Percentiles rank a stretch among this genome's conserved stretches.
phyloP scores from a whole-genome alignment of 1,139 yeast species.

The Blastobotrys malaysiensis region DNA sequence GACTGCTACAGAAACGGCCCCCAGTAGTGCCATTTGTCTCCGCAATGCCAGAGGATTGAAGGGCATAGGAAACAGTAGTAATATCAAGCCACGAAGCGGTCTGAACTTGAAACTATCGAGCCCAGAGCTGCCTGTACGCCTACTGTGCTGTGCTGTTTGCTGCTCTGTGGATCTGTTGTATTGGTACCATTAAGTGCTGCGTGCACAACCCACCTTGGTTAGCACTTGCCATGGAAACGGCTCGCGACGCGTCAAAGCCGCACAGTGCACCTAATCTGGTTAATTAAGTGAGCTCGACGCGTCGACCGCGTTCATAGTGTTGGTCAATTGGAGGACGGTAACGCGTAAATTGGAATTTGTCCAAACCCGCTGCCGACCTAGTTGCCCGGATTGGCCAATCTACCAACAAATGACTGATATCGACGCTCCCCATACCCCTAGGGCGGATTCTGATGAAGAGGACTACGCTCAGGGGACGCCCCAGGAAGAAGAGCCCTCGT shows the following conservation, averaged over 20 bases:
- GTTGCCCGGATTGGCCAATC: not conserved
- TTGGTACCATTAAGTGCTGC: not conserved
- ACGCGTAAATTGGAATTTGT: not conserved
- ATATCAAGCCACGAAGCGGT: too few relatives aligned
- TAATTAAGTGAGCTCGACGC: not conserved
- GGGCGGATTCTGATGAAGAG: not conserved
- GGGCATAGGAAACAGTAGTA: too few relatives aligned
- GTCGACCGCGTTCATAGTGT: not conserved
- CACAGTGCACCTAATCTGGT: not conserved
- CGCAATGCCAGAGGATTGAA: not conserved
- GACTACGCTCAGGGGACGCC: not conserved
- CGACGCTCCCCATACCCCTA: conserved; percentile 1
- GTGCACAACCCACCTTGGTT: not conserved
- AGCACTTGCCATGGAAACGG: conserved; percentile 1
- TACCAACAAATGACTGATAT: not conserved
- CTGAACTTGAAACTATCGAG: not conserved
- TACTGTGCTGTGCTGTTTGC: too few relatives aligned
- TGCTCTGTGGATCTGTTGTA: not conserved
- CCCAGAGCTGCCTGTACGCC: not conserved
- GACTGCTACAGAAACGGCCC: not conserved
- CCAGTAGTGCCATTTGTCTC: not conserved
- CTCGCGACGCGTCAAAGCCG: not conserved
- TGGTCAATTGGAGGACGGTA: not conserved
- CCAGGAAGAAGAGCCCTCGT: not conserved
- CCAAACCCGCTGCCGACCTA: not conserved